These are phyloP conservation scores for Chiua virens DNA, from an alignment of 768 basidiomycete genomes.

Conservation along the genomic window DNA sequence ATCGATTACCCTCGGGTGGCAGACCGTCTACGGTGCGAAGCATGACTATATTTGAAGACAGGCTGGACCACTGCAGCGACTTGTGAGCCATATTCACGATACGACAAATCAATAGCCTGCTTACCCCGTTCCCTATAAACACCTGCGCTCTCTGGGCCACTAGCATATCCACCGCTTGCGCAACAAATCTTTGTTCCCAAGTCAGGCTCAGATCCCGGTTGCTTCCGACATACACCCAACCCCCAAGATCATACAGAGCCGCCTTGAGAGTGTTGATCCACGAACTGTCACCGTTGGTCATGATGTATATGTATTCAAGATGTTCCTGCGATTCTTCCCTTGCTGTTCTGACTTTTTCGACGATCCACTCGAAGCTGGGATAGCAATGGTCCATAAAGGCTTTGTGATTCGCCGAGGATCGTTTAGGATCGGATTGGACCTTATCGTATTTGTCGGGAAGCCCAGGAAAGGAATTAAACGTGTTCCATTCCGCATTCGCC, in stretches of 20 bases:
- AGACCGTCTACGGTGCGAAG: slow-evolving; percentile 33
- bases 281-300: slow-evolving; percentile 43
- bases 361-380: slow-evolving; percentile 41
- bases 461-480: slow-evolving; percentile 44
- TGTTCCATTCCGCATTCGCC: slow-evolving; percentile 36
- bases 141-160: slow-evolving; percentile 45
- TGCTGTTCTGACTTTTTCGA: slow-evolving; percentile 36
- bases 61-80: slow-evolving; percentile 37
- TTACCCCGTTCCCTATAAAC: slow-evolving; percentile 53
- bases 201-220: slow-evolving; percentile 41
- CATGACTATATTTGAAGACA: slow-evolving; percentile 42
- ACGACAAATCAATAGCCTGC: slow-evolving; percentile 11
- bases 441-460: slow-evolving; percentile 37
- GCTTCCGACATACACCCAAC: slow-evolving; percentile 40
- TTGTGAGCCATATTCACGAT: neutral
- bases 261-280: slow-evolving; percentile 42
- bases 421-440: slow-evolving; percentile 27
- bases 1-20: slow-evolving; percentile 28
- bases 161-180: slow-evolving; percentile 50
- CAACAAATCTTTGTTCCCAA: slow-evolving; percentile 43
- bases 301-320: slow-evolving; percentile 42
- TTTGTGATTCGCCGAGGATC: slow-evolving; percentile 20
- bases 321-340: slow-evolving; percentile 22
- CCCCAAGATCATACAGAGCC: slow-evolving; percentile 30
- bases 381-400: slow-evolving; percentile 41